Conservation (phyloP, 768 basidiomycete genomes). For the Boletus pseudo-olivaceus region DNA sequence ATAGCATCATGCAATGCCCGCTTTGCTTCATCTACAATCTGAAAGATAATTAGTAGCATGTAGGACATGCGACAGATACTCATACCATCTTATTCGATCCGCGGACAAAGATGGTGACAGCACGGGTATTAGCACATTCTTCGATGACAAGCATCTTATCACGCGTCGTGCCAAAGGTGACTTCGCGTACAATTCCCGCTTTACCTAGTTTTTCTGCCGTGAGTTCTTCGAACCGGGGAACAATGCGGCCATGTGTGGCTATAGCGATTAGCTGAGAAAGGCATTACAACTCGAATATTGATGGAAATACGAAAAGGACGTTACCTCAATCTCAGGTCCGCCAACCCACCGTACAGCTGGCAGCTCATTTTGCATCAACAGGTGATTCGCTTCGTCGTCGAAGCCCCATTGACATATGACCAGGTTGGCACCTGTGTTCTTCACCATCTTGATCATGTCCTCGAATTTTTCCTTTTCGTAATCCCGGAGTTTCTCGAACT, state of each 20-base stretch:
- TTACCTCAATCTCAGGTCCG: slow-evolving; percentile 96
- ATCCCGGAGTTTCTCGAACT: slow-evolving; percentile 89
- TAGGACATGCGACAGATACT: not conserved
- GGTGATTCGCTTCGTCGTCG: slow-evolving; percentile 97
- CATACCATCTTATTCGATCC: slow-evolving; percentile 98
- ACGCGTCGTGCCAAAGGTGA: slow-evolving; percentile 95
- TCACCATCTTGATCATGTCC: slow-evolving; percentile 95
- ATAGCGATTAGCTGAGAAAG: slow-evolving; percentile 84
- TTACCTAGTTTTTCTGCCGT: slow-evolving; percentile 86
- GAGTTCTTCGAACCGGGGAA: slow-evolving; percentile 96
- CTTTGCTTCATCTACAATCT: slow-evolving; percentile 99
- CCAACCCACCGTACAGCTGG: slow-evolving; percentile 99
- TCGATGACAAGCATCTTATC: slow-evolving; percentile 99
- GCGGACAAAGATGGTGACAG: slow-evolving; percentile 95
- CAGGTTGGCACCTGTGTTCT: slow-evolving; percentile 94
- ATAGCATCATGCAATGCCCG: slow-evolving; percentile 97
- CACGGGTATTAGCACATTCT: slow-evolving; percentile 94
- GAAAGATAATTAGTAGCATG: not conserved
- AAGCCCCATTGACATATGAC: slow-evolving; percentile 99
- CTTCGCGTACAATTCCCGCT: slow-evolving; percentile 90
- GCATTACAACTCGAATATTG: not conserved
- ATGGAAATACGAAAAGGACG: not conserved
- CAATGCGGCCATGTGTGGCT: slow-evolving; percentile 96
- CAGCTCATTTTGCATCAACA: slow-evolving; percentile 96
- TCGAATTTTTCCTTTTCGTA: slow-evolving; percentile 97